Evolutionary conservation across 352 stramenopile species (phyloP).

Genomic region (Globisporangium takayamanum): DNA sequence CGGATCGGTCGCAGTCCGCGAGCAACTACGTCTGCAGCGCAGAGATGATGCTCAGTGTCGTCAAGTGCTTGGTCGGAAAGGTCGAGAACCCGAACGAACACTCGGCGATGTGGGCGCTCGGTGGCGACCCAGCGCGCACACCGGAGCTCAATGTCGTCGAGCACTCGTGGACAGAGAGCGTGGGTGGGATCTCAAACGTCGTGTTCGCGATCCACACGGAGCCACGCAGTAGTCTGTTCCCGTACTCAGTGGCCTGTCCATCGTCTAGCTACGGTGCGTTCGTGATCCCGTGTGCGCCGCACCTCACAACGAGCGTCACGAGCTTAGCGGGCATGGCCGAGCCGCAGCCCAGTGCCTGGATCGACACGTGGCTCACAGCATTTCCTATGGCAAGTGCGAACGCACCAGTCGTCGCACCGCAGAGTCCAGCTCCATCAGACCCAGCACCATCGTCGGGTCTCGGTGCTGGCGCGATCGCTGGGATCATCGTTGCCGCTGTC

Average conservation of each 20-base stretch:
- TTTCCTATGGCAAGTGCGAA: neutral
- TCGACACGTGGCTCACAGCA: slow-evolving; percentile 9
- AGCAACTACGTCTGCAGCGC: slow-evolving; percentile 16
- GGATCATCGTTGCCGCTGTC: slow-evolving; percentile 4
- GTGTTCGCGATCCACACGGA: slow-evolving; percentile 11
- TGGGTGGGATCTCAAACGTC: neutral
- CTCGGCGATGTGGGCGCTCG: slow-evolving; percentile 23
- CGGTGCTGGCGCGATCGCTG: slow-evolving; percentile 5
- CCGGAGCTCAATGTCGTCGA: slow-evolving; percentile 2
- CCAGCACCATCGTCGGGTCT: slow-evolving; percentile 3
- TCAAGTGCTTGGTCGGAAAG: slow-evolving; percentile 23
- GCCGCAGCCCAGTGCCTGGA: slow-evolving; percentile 8
- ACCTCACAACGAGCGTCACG: neutral
- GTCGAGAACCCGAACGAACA: slow-evolving; percentile 3
- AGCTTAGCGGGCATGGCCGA: neutral
- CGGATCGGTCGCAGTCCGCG: slow-evolving; percentile 5
- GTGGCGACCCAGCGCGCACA: neutral
- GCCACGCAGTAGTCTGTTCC: neutral
- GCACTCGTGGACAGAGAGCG: slow-evolving; percentile 5
- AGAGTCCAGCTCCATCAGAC: neutral
- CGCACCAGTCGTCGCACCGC: too few species aligned
- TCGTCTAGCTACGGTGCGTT: slow-evolving; percentile 3
- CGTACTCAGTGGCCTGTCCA: neutral
- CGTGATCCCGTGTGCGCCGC: slow-evolving; percentile 7
- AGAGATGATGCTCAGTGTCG: slow-evolving; percentile 15